Percentiles rank a stretch among this genome's conserved stretches.
Evolutionary conservation across 257 asterid species (phyloP).

Genomic region (Cordia subcordata): DNA sequence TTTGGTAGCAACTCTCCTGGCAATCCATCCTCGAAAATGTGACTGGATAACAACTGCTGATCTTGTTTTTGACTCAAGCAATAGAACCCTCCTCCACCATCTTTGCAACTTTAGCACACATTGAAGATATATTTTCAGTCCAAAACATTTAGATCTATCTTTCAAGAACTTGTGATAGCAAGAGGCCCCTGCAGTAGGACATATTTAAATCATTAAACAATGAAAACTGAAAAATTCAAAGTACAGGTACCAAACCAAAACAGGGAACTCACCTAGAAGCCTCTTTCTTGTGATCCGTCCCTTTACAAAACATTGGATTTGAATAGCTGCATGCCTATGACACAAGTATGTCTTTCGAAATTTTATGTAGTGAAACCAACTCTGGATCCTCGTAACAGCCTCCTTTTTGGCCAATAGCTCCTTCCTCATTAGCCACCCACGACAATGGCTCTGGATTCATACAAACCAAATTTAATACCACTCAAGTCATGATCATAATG

Average conservation of each 20-base stretch:
- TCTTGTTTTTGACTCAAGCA: slow-evolving; percentile 26
- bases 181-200: slow-evolving; percentile 33
- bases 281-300: slow-evolving; percentile 65
- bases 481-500: too few species aligned
- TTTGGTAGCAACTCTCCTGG: slow-evolving; percentile 39
- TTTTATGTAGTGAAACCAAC: slow-evolving; percentile 48
- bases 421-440: slow-evolving; percentile 68
- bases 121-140: slow-evolving; percentile 38
- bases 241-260: not conserved
- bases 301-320: slow-evolving; percentile 62
- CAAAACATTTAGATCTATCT: slow-evolving; percentile 27
- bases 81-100: slow-evolving; percentile 68
- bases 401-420: slow-evolving; percentile 40
- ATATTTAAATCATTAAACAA: slow-evolving; percentile 2
- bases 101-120: slow-evolving; percentile 72
- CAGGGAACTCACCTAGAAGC: slow-evolving; percentile 43
- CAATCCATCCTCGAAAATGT: slow-evolving; percentile 61
- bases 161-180: slow-evolving; percentile 8
- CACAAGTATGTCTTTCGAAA: slow-evolving; percentile 31
- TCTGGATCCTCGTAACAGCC: slow-evolving; percentile 60
- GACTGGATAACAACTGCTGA: slow-evolving; percentile 67
- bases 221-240: slow-evolving; percentile 5
- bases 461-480: too few species aligned
- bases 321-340: slow-evolving; percentile 46
- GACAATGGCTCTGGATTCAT: slow-evolving; percentile 46